Base-by-base conservation (phyloP, 2,329 filamentous ascomycete species). In the Neonectria punicea region DNA sequence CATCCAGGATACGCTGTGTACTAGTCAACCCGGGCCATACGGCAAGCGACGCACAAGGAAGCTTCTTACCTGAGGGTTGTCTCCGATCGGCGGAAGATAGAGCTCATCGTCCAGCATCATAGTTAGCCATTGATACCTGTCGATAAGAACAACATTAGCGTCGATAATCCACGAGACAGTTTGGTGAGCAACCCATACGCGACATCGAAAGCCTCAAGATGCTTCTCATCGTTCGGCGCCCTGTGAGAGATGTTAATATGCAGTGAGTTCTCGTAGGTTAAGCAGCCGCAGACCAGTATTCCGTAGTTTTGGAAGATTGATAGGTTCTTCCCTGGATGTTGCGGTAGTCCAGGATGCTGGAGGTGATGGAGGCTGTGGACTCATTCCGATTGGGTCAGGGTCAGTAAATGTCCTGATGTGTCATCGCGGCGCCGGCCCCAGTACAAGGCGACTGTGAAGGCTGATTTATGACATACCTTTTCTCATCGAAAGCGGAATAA, bases 61-160 rank as follows among this genome's bases (percentile, higher is more conserved):
- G 36, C 34, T 4, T 16, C 32, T 61, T 13, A 30, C 67, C 44
- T 68, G 67, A 2, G 67, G 67, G 5, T 51, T 64, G 2, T 58
- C 47, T 9, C 59, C 53, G 2, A 69, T 63, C 2, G 66, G 67
- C 2, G 57, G 30, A 6, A 46, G 49, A 13, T 69, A 69, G 3
- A 68, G 20, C 18, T 64, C 4, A 6, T 69, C 67, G 7, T 69
- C 50, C 5, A 69, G 57, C 66, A 69, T 68, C 57, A 69, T 69
- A 1, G 62, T 69, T 5, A 69, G 49, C 67, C 67, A 69, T 50
- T 68, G 53, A 7, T 69, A 66, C 5, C 67, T 69, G 22, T 22
- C 18, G 32, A 8, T 11, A 49, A 2, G n/a, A 10, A 36, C 13
- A 39, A 13, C 5, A 16, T 8, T 5, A 32, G 6, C 9, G 18